Percentiles rank a stretch among this genome's conserved stretches.
Evolutionary conservation across 495 filamentous ascomycete genomes (phyloP).

Genomic region (Penicillium ochrochloron): DNA sequence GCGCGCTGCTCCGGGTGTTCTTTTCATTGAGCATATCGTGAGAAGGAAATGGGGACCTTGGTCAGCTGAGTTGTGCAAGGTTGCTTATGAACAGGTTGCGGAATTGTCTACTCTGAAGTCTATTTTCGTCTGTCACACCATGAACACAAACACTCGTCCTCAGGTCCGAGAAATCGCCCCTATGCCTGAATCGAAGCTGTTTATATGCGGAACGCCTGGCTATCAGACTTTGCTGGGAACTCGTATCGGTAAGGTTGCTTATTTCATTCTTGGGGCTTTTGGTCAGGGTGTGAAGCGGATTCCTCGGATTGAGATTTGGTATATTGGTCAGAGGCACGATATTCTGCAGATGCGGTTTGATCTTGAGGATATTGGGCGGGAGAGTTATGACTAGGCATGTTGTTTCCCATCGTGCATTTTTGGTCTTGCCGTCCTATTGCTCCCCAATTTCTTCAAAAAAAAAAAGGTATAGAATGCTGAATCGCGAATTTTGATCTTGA

Average conservation of each 20-base stretch:
- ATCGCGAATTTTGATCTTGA: background rate
- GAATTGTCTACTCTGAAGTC: background rate
- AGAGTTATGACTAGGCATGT: too few species aligned
- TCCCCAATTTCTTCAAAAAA: too few species aligned
- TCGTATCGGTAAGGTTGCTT: constrained; percentile 1
- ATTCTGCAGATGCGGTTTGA: constrained; percentile 8
- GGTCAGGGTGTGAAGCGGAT: background rate
- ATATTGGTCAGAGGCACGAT: background rate
- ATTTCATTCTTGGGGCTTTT: constrained; percentile 3
- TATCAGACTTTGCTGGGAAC: background rate
- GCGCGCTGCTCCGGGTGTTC: background rate
- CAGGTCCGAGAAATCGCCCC: too few species aligned
- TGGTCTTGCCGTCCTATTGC: too few species aligned
- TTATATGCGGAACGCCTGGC: background rate
- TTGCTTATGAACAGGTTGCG: constrained; percentile 2
- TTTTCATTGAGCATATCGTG: background rate
- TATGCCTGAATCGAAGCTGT: background rate
- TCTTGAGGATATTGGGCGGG: background rate
- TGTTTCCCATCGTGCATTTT: too few species aligned
- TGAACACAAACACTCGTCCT: background rate
- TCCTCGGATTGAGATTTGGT: background rate
- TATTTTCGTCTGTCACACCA: background rate
- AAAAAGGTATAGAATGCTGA: too few species aligned
- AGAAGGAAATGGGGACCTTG: background rate
- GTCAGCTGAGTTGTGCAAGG: background rate